Base-by-base conservation (phyloP, 768 basidiomycete genomes). In the Termitomyces bulborhizus region DNA sequence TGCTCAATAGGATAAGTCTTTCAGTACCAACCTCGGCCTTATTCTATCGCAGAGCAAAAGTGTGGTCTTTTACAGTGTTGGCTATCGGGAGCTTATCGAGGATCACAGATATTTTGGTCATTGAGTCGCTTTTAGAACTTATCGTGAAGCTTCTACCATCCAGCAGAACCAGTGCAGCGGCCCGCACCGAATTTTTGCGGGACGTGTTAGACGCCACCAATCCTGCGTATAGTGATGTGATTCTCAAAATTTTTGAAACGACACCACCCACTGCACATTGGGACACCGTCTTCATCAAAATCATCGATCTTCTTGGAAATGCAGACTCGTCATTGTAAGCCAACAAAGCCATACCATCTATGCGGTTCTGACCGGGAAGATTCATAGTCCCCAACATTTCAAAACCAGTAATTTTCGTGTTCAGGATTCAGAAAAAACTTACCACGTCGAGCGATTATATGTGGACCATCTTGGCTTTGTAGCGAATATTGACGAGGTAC, bases 311-410 rank as follows among this genome's bases (percentile, higher is more conserved):
- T 16, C 67, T 87, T 9, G 78, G 83, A 12, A 64, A 60, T 13
- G 70, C 65, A 21, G 76, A 80, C 56, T 63, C 79, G 3, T 65
- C 70, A 15, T 85, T 72, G 84, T 85, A 53, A 57, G 82, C 69
- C 59, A 8, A 34, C 40, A 43, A 26, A 45, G n/a, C 29, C 24
- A 21, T 43, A 15, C 6, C 43, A 46, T 15, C 39, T 52, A 16
- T 54, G 21, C 34, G 27, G 43, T 31, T 32, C 36, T 57, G 26
- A 51, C 29, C 8, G 53, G 21, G n/a, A 40, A 37, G 4, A 7
- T 16, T 29, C 40, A 6, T 47, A 87, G 85, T 58, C 84, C 85
- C 11, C 85, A 87, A 55, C 79, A 83, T 11, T 85, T 86, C 58
- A 65, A 71, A 37, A 67, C 76, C 15, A 64, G 66, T 11, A 66